Evolutionary conservation across 2,329 filamentous ascomycete species (phyloP), one percentile per base, ranked within the genome.

Genomic region (Thelonectria rubi): DNA sequence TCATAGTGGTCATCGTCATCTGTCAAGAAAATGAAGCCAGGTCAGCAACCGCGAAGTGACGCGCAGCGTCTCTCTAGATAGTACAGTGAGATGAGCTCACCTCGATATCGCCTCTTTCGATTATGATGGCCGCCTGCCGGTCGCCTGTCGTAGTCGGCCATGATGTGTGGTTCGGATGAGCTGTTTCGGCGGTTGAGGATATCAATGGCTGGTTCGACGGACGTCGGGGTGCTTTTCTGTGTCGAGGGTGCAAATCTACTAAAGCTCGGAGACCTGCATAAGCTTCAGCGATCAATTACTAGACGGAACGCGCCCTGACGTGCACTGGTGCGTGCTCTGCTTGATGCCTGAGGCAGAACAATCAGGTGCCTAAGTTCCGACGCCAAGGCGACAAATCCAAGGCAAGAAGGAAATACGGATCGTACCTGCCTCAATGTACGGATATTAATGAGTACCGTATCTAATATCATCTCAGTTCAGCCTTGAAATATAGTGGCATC

Each of bases 41-140:
- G 64, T 73, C 62, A 73, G 68, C 58, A 64, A 46, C 42, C 32
- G 51, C 20, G 32, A 53, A 37, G 43, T 60, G 26, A 52, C 56
- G 51, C 60, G 32, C 26, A 58, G 47, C 26, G 37, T 42, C 50
- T 30, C 42, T 34, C 15, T 47, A 43, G 39, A 21, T 14, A 15
- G 21, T 26, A 14, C 43, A 14, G 18, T 18, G 21, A 18, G 49
- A 15, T 51, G 17, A 20, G 45, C 69, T 64, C 43, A 94, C 93
- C 93, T 91, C 91, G 85, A 74, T 89, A 90, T 74, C 93, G 86
- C 72, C 91, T 85, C 80, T 96, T 97, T 76, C 91, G 88, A 71
- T 86, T 87, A 75, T 88, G 82, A 72, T 84, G 78, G 63, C 85
- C 78, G 39, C 82, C 79, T 14, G 75, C 72, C 37, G 81, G 84